These are phyloP conservation scores for Podospora appendiculata DNA, from an alignment of 495 filamentous ascomycete species.

Conservation along the genomic window DNA sequence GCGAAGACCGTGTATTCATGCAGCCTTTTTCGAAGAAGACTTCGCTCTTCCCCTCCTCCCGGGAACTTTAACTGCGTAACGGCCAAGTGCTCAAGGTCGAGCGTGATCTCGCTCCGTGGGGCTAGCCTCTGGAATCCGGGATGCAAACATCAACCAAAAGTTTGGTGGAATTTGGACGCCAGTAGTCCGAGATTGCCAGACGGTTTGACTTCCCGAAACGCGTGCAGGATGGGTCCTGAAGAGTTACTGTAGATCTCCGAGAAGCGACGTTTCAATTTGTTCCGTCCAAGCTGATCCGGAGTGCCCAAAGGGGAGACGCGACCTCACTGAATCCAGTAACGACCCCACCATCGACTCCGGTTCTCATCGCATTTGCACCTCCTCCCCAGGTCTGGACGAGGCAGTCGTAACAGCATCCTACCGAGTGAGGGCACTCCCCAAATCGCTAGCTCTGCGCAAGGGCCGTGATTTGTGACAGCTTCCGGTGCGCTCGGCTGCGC, in stretches of 20 bases:
- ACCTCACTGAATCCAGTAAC: not conserved
- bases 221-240: no score
- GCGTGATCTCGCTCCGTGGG: not conserved
- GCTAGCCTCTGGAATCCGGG: not conserved
- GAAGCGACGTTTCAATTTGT: conserved; percentile 12
- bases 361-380: no score
- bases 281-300: conserved; percentile 13
- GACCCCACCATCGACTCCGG: no score
- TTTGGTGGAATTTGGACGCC: no score
- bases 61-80: not conserved
- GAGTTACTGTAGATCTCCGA: not conserved
- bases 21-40: not conserved
- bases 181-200: no score
- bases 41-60: not conserved
- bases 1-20: not conserved
- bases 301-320: conserved; percentile 17
- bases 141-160: not conserved
- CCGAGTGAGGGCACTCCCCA: not conserved
- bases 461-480: conserved; percentile 3
- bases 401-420: no score
- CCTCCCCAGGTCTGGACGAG: no score
- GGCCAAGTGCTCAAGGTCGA: not conserved
- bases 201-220: no score
- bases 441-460: conserved; percentile 2
- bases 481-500: not conserved